A percentile compares a stretch with the other conserved stretches of the same genome.
Conservation (phyloP, 192 early-diverging fungal genomes). For the Ambispora gerdemannii region DNA sequence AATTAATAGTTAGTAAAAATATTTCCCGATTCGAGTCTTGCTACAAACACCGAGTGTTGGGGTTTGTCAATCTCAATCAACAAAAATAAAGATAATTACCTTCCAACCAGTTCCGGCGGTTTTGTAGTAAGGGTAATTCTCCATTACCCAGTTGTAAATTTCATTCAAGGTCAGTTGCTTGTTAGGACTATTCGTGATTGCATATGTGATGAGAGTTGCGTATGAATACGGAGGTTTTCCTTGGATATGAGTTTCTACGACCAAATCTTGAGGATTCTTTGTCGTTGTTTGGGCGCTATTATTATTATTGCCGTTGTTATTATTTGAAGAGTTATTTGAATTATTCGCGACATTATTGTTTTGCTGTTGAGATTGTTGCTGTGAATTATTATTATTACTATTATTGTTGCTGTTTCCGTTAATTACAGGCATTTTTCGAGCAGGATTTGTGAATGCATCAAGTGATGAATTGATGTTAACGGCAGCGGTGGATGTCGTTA, state of each 20-base stretch:
- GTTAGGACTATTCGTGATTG: constrained; percentile 64
- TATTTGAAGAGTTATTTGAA: background rate
- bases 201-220: constrained; percentile 77
- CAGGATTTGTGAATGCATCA: background rate
- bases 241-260: constrained; percentile 20
- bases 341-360: background rate
- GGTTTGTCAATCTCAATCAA: background rate
- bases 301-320: background rate
- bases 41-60: no score
- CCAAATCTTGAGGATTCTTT: constrained; percentile 31
- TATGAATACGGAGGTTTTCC: constrained; percentile 81
- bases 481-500: background rate
- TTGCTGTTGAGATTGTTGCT: no score
- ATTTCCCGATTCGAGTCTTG: background rate
- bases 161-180: constrained; percentile 78
- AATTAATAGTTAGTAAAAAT: background rate
- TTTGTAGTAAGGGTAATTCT: constrained; percentile 75
- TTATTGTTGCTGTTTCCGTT: background rate
- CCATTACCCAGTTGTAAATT: constrained; percentile 79
- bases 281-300: constrained; percentile 6
- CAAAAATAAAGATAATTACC: constrained; percentile 32
- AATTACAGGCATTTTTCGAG: background rate
- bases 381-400: no score
- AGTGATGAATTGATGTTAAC: background rate
- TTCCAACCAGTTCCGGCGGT: constrained; percentile 70